Conservation (phyloP, 1,284 basidiomycete species). For the Psilocybe mexicana region DNA sequence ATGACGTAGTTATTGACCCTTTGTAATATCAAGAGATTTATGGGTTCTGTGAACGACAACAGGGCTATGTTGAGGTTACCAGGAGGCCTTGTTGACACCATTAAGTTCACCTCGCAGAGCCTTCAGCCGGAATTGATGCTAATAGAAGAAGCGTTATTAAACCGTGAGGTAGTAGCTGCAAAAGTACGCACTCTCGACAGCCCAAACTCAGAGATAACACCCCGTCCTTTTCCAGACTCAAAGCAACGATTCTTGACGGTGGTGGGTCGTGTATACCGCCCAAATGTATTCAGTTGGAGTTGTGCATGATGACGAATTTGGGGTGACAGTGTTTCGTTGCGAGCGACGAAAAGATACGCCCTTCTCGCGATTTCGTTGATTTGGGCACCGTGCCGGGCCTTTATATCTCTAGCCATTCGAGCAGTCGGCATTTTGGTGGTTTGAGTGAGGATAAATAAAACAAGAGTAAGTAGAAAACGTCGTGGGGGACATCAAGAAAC, state of each 20-base stretch:
- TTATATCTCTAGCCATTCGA: constrained; percentile 75
- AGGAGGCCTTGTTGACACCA: constrained; percentile 88
- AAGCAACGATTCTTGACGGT: constrained; percentile 88
- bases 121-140: constrained; percentile 90
- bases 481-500: constrained; percentile 21
- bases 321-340: constrained; percentile 82
- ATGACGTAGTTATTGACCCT: constrained; percentile 2
- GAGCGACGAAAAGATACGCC: constrained; percentile 88
- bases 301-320: constrained; percentile 96
- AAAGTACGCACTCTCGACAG: constrained; percentile 73
- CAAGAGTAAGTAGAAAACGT: background rate
- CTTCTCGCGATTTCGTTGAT: constrained; percentile 80
- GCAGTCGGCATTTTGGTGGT: constrained; percentile 44
- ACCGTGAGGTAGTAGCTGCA: background rate
- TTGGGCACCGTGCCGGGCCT: constrained; percentile 68
- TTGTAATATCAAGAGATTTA: background rate
- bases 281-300: constrained; percentile 88
- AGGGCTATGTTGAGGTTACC: constrained; percentile 50
- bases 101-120: constrained; percentile 79
- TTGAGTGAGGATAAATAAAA: background rate
- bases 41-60: background rate
- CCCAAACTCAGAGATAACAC: constrained; percentile 87
- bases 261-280: constrained; percentile 77
- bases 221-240: constrained; percentile 83
- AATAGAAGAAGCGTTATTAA: constrained; percentile 11